These are phyloP conservation scores for Lasiosphaeria ovina DNA, from an alignment of 495 filamentous ascomycete species.

Conservation along the genomic window DNA sequence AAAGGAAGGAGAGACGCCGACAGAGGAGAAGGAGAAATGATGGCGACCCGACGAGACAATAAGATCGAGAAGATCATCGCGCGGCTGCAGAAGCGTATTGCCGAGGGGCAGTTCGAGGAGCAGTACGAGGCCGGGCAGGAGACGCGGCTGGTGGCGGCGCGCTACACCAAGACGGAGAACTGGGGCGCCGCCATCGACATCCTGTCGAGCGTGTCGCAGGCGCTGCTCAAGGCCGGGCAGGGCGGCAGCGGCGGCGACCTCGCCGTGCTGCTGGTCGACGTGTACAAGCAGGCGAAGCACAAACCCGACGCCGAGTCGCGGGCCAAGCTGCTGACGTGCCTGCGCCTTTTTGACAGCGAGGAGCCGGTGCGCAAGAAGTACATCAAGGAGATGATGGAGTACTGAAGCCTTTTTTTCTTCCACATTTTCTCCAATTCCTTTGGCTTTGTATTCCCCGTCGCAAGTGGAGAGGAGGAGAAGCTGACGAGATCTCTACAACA, in stretches of 20 bases:
- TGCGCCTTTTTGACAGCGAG: constrained; percentile 74
- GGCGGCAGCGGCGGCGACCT: constrained; percentile 91
- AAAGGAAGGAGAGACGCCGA: neutral
- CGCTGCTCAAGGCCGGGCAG: constrained; percentile 83
- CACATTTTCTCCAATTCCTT: no score
- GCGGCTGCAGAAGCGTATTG: constrained; percentile 65
- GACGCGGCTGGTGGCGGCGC: constrained; percentile 86
- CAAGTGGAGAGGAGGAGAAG: neutral
- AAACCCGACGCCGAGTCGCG: constrained; percentile 66
- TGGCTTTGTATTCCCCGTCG: neutral
- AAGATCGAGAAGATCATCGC: constrained; percentile 53
- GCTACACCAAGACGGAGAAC: constrained; percentile 83
- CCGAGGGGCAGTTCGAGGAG: constrained; percentile 72
- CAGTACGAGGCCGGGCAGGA: constrained; percentile 96
- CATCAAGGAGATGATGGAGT: constrained; percentile 82
- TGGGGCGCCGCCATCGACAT: constrained; percentile 83
- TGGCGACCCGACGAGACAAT: constrained; percentile 5
- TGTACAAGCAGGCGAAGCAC: constrained; percentile 79
- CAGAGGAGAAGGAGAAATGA: neutral
- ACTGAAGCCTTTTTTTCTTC: constrained; percentile 27
- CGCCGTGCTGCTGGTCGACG: constrained; percentile 78
- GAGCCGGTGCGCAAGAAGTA: constrained; percentile 92
- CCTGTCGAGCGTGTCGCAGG: constrained; percentile 76
- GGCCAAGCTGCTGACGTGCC: constrained; percentile 55
- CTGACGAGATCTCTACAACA: constrained; percentile 25